Conservation (phyloP, 768 basidiomycete species). For the Naganishia friedmannii region DNA sequence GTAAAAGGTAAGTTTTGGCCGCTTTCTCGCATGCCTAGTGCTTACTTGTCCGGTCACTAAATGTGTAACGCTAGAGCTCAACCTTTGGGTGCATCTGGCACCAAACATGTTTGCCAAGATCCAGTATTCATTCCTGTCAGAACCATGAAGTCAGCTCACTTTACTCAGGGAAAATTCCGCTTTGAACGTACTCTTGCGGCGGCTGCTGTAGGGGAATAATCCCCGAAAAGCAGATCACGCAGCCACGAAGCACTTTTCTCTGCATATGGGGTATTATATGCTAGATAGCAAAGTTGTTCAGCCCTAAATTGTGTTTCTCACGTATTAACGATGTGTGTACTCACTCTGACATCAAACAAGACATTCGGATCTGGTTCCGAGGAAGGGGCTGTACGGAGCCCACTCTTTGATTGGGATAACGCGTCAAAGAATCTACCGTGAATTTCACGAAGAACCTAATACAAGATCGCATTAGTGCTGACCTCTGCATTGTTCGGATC, state of each 20-base stretch:
- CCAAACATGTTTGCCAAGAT: conserved; percentile 73
- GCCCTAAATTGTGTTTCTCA: neutral
- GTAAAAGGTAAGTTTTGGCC: conserved; percentile 1
- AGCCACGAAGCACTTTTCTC: conserved; percentile 68
- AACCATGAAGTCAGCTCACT: conserved; percentile 57
- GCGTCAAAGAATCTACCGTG: conserved; percentile 72
- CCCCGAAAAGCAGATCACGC: conserved; percentile 86
- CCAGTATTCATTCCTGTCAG: conserved; percentile 61
- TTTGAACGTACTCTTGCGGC: conserved; percentile 61
- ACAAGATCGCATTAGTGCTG: neutral
- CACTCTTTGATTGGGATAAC: conserved; percentile 51
- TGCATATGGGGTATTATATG: conserved; percentile 80
- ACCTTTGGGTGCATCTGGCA: conserved; percentile 70
- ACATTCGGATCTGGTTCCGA: conserved; percentile 32
- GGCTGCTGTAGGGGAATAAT: conserved; percentile 84
- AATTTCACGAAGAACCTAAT: conserved; percentile 74
- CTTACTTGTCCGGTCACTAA: conserved; percentile 83
- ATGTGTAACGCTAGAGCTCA: conserved; percentile 71
- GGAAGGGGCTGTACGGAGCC: conserved; percentile 26
- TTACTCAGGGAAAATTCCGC: neutral
- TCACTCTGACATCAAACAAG: conserved; percentile 73
- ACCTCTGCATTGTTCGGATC: neutral
- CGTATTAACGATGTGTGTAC: neutral
- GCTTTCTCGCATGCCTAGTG: conserved; percentile 29
- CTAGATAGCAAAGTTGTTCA: conserved; percentile 53